Base-by-base conservation (phyloP, 352 stramenopile genomes). In the Globisporangium parvum region DNA sequence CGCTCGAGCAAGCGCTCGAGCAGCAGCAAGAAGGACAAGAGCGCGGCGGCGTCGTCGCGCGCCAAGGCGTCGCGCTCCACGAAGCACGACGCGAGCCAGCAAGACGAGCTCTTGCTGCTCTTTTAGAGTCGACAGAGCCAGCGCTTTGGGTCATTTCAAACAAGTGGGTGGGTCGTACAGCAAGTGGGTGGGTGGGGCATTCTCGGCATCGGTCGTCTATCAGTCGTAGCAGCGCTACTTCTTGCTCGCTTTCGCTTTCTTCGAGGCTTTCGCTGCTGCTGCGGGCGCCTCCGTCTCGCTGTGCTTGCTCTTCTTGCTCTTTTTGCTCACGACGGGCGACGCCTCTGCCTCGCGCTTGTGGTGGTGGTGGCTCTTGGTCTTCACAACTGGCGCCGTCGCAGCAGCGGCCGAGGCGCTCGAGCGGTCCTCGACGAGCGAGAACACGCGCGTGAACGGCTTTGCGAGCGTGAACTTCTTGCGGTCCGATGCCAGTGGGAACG, bases 361-460 rank as follows among this genome's bases (percentile, higher is more conserved):
- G n/a, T n/a, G n/a, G n/a, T n/a, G n/a, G n/a, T n/a, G 65, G 64
- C 56, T 71, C 66, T 56, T 73, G 55, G 10, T 52, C 53, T 46
- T 44, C 49, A 50, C 44, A 39, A 51, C 31, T 53, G 42, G 31
- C 67, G 67, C 51, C 62, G 28, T 6, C 6, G n/a, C 4, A 3
- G 26, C 45, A 24, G 39, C 53, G 10, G n/a, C 44, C 17, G 24
- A 6, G 31, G 35, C 42, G 57, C 31, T 53, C 47, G 31, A 12
- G 9, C 72, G 69, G 49, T 86, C 61, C 49, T 88, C 67, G 15
- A 92, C 69, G 11, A 92, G 67, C 33, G 82, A 90, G 46, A 90
- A 88, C 50, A 75, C 87, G 47, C 75, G 75, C 41, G 77, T 67
- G 55, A 92, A 92, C 0, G 81, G 81, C 57, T 90, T 90, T 45